Percentiles rank a stretch among this genome's conserved stretches.
Evolutionary conservation across 768 basidiomycete genomes (phyloP).

Genomic region (Boletus edulis): DNA sequence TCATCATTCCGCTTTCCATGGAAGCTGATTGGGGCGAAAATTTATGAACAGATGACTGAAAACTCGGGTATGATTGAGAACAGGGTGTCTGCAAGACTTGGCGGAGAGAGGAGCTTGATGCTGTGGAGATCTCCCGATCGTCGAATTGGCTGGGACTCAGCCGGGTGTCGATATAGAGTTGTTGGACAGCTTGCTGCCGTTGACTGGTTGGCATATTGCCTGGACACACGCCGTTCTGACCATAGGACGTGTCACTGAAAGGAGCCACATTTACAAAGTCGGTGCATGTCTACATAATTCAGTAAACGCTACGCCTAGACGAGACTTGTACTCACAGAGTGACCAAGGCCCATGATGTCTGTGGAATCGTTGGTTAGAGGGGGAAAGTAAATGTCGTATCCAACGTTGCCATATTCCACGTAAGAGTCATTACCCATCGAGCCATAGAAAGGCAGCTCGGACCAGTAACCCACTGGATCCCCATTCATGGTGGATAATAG

Average conservation of each 20-base stretch:
- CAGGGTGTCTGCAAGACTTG: constrained; percentile 10
- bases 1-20: not conserved
- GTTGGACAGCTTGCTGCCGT: constrained; percentile 4
- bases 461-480: not conserved
- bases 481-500: constrained; percentile 15
- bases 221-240: not conserved
- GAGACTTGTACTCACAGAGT: constrained; percentile 12
- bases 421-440: not conserved
- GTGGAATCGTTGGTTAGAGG: not conserved
- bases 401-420: not conserved
- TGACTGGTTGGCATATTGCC: not conserved
- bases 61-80: not conserved
- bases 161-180: constrained; percentile 22
- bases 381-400: not conserved
- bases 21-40: constrained; percentile 12
- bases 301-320: not conserved
- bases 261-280: not conserved
- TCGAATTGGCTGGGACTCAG: not conserved
- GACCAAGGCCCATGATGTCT: not conserved
- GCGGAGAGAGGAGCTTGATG: constrained; percentile 11
- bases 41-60: constrained; percentile 2
- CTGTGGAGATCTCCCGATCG: constrained; percentile 17
- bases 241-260: not conserved
- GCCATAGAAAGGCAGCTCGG: constrained; percentile 3
- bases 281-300: constrained; percentile 7